phyloP scores from a whole-genome alignment of 495 filamentous ascomycete genomes.

The Talaromyces stipitatus region DNA sequence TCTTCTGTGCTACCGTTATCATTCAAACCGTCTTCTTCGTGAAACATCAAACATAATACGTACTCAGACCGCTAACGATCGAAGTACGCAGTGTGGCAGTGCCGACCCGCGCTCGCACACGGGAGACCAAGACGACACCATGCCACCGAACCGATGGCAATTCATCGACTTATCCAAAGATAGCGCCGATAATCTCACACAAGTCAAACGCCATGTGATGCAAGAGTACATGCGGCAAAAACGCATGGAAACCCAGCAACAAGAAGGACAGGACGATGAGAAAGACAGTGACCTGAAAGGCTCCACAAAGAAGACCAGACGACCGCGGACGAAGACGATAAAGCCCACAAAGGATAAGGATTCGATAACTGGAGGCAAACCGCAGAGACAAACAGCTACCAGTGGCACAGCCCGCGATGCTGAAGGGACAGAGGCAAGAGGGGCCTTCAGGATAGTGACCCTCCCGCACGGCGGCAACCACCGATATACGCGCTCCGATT shows the following conservation, averaged over 20 bases:
- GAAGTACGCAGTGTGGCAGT: too few relatives aligned
- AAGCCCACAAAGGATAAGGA: background rate
- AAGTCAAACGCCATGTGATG: slow-evolving; percentile 42
- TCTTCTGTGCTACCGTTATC: too few relatives aligned
- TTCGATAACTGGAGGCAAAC: background rate
- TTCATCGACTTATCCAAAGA: slow-evolving; percentile 36
- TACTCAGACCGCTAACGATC: background rate
- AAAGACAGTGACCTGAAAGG: background rate
- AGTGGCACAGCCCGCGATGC: too few relatives aligned
- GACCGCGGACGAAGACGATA: background rate
- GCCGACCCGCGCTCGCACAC: background rate
- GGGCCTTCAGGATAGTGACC: background rate
- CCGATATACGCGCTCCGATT: background rate
- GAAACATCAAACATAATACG: background rate
- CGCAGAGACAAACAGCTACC: background rate
- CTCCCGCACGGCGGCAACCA: background rate
- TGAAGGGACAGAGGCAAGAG: background rate
- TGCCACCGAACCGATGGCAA: slow-evolving; percentile 22
- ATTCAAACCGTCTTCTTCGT: background rate
- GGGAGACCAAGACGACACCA: background rate
- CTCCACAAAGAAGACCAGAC: slow-evolving; percentile 9
- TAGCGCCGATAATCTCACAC: slow-evolving; percentile 30
- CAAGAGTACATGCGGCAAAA: slow-evolving; percentile 41
- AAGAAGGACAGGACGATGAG: background rate
- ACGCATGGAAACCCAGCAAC: slow-evolving; percentile 15